Base-by-base conservation (phyloP, 108 stramenopile genomes). In the Discostella stelligeroides region DNA sequence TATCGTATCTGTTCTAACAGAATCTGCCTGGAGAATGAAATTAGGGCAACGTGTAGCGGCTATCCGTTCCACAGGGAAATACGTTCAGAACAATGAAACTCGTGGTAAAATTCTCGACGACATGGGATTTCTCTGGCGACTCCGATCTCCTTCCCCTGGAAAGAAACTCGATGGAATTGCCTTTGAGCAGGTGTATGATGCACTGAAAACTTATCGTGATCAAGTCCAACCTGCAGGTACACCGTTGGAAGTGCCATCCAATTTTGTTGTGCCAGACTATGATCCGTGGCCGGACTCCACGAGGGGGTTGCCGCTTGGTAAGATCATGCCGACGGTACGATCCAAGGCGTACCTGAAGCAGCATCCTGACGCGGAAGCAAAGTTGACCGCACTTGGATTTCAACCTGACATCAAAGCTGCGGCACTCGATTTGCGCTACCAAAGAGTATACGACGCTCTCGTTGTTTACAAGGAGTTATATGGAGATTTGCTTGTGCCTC, bases 401-500 rank as follows among this genome's bases (percentile, higher is more conserved):
- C 58, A 83, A 34, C 51, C 71, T 37, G 79, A 83, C 70, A 70
- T 74, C 53, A 84, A 82, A 58, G 56, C 73, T 34, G 84, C 86
- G 12, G 86, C 88, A 14, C 91, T 91, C 66, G 90, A 94, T 65
- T 49, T 76, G 62, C 81, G 92, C 21, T 91, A 86, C 55, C 72
- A 88, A 49, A 79, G 80, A 66, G 91, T 97, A 3, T 91, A 84
- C 74, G 73, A 81, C 21, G 96, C 94, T 0, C 82, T 97, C 54
- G 59, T 80, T 11, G 60, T 63, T 17, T 96, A 97, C 82, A 92
- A 95, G 79, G 83, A 85, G 46, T 53, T 88, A 13, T 79, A 94
- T 69, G 96, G 94, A 17, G 91, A 96, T 64, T 63, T 97, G 53
- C 82, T 88, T 49, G 94, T 97, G 0, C 94, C 95, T 41, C 88